phyloP scores from a whole-genome alignment of 306 rosid species.

The Lathyrus aphaca region DNA sequence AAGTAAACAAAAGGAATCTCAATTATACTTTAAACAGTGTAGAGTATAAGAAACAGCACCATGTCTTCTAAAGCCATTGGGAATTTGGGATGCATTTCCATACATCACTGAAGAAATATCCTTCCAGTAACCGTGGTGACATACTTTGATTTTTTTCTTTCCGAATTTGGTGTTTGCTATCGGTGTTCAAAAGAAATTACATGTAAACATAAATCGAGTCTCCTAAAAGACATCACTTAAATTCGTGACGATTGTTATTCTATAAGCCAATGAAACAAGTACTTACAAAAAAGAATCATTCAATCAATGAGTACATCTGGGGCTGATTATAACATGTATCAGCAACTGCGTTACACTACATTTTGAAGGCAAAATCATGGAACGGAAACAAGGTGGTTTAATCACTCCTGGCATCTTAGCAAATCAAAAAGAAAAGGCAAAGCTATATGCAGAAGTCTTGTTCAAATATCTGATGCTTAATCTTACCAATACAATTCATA shows the following conservation, averaged over 20 bases:
- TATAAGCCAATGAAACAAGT: background rate
- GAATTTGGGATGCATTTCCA: background rate
- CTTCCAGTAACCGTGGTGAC: background rate
- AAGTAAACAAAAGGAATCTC: slow-evolving; percentile 22
- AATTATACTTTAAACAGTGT: slow-evolving; percentile 13
- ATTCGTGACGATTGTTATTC: background rate
- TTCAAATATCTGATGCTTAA: slow-evolving; percentile 6
- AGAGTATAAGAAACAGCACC: background rate
- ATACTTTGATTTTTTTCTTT: background rate
- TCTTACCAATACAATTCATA: background rate
- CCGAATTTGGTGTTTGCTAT: background rate
- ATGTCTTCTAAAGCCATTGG: slow-evolving; percentile 4
- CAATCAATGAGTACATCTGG: background rate
- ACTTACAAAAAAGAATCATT: background rate
- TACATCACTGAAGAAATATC: slow-evolving; percentile 2
- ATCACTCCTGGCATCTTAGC: background rate
- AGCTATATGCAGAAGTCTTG: background rate
- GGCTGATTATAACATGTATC: background rate
- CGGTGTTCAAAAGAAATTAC: background rate
- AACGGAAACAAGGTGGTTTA: slow-evolving; percentile 2
- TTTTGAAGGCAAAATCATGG: background rate
- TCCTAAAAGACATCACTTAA: background rate
- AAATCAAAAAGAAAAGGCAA: slow-evolving; percentile 18
- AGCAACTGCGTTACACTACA: background rate
- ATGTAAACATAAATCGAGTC: background rate